Evolutionary conservation across 2,329 filamentous ascomycete species (phyloP), one percentile per base, ranked within the genome.

Genomic region (Dryadomyces quercus-mongolicae): DNA sequence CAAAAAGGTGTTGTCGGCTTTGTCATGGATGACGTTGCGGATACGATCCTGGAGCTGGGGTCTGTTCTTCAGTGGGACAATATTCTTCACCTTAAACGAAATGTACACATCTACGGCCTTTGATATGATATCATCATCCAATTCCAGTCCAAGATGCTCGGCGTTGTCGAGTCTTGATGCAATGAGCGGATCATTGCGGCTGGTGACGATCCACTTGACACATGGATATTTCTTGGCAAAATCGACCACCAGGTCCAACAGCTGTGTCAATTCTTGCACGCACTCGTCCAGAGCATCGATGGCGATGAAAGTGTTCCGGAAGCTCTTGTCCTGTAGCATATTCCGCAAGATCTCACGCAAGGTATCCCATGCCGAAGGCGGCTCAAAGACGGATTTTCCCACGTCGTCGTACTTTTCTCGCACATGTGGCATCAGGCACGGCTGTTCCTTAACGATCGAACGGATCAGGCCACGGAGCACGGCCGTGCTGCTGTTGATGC

Each of bases 231-330:
- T 63, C 12, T 10, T 5, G 6, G 18, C 2, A 21, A 10, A 13
- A 7, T 22, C 49, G 13, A 55, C 52, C 44, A 75, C 65, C 5
- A 73, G 60, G 3, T 66, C 51, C 8, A 74, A 62, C 38, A 75
- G 46, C 22, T 34, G 9, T 2, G 47, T 7, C 7, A 22, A 55
- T 38, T 48, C 57, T 15, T 20, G 10, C 7, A 13, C 43, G 56
- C 73, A 77, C 59, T 78, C 72, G 55, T 78, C 72, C 0, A 78
- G 68, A 2, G 70, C 72, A 60, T 77, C 71, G 38, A 78, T 63
- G 2, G 76, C 57, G 4, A 77, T 47, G 57, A 68, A 69, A 0
- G 64, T 65, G 0, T 2, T 60, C 6, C 58, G 31, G 12, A 71
- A 53, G 7, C 34, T 58, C 1, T 61, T 57, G 52, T 74, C 70